phyloP scores from a whole-genome alignment of 768 basidiomycete species.

The Lanmaoa pseudosensibilis region DNA sequence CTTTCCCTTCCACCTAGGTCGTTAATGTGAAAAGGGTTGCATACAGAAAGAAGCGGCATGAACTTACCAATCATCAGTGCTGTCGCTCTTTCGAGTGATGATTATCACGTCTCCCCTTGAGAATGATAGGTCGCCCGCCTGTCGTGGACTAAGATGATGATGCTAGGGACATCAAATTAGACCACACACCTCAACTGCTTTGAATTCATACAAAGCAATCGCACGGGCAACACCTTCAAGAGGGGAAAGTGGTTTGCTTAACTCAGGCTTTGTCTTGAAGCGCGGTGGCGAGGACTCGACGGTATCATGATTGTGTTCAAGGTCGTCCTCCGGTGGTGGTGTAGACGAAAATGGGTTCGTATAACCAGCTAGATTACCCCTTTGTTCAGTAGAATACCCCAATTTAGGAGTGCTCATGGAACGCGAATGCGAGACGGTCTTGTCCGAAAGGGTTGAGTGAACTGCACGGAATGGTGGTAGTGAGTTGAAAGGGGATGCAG shows the following conservation, averaged over 20 bases:
- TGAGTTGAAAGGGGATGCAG: conserved; percentile 37
- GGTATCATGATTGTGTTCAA: conserved; percentile 8
- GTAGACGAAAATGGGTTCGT: conserved; percentile 31
- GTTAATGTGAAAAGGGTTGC: background rate
- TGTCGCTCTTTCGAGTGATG: conserved; percentile 67
- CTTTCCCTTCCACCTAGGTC: conserved; percentile 75
- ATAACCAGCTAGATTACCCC: conserved; percentile 8
- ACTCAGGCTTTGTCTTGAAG: conserved; percentile 50
- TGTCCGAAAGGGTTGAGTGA: conserved; percentile 35
- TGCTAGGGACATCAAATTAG: background rate
- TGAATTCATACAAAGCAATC: conserved; percentile 72
- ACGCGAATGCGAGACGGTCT: conserved; percentile 33
- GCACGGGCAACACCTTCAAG: conserved; percentile 68
- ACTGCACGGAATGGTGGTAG: conserved; percentile 35
- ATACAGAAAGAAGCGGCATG: background rate
- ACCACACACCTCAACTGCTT: conserved; percentile 62
- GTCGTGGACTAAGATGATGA: conserved; percentile 6
- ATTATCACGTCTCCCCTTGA: conserved; percentile 72
- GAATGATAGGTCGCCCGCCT: conserved; percentile 77
- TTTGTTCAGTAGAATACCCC: conserved; percentile 13
- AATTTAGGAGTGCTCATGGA: conserved; percentile 33
- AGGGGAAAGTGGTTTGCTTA: conserved; percentile 47
- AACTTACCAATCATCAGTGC: conserved; percentile 70
- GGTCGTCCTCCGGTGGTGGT: conserved; percentile 23
- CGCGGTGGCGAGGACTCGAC: conserved; percentile 27